Percentiles rank a stretch among this genome's conserved stretches.
These are phyloP conservation scores for Chrysoporthe cubensis DNA, from an alignment of 2,329 filamentous ascomycete species.

Conservation along the genomic window DNA sequence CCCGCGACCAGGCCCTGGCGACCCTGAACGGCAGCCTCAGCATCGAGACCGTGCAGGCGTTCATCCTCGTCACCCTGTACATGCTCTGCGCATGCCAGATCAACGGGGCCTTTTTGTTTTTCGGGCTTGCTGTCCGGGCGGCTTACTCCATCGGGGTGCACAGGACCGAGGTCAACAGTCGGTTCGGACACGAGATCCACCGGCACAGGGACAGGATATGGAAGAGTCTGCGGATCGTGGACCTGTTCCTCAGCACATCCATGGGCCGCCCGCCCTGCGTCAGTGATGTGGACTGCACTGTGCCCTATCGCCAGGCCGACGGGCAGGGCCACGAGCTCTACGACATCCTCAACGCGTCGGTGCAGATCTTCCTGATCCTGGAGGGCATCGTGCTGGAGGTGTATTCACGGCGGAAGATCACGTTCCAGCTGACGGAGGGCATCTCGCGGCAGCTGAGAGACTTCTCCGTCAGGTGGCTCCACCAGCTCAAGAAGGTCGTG, in stretches of 20 bases:
- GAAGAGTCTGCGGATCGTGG: constrained; percentile 57
- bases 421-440: constrained; percentile 55
- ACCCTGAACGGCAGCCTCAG: constrained; percentile 52
- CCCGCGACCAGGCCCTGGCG: constrained; percentile 49
- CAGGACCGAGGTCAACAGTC: constrained; percentile 56
- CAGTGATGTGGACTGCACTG: constrained; percentile 58
- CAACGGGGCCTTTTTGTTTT: constrained; percentile 58
- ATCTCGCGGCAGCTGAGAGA: constrained; percentile 56
- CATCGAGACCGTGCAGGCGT: constrained; percentile 54
- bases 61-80: constrained; percentile 55
- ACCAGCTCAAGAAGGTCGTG: constrained; percentile 46
- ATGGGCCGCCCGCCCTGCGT: constrained; percentile 59
- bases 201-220: constrained; percentile 54
- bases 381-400: constrained; percentile 56
- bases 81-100: constrained; percentile 60
- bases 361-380: constrained; percentile 56
- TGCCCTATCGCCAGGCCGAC: constrained; percentile 47
- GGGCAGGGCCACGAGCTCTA: constrained; percentile 44
- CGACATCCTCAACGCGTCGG: constrained; percentile 55
- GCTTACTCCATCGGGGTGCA: constrained; percentile 59
- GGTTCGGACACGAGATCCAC: constrained; percentile 50
- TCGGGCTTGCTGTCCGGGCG: constrained; percentile 56
- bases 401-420: constrained; percentile 58
- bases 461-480: constrained; percentile 55
- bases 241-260: constrained; percentile 56